phyloP scores from a whole-genome alignment of 2,329 filamentous ascomycete genomes.

The Parastagonospora avenae region DNA sequence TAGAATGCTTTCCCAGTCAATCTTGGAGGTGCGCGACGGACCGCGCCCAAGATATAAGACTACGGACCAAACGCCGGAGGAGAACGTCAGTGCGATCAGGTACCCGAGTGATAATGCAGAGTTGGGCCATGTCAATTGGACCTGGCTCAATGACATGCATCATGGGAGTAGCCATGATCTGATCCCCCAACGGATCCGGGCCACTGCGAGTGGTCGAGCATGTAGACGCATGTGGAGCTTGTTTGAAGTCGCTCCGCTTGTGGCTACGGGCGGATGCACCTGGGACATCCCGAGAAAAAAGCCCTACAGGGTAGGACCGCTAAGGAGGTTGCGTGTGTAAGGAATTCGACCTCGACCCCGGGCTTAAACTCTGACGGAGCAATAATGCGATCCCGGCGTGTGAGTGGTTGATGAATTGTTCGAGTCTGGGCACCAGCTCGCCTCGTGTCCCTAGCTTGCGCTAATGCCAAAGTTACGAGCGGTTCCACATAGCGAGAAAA shows the following conservation, averaged over 20 bases:
- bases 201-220: slow-evolving; percentile 26
- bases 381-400: slow-evolving; percentile 3
- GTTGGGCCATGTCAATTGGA: slow-evolving; percentile 18
- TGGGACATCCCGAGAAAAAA: slow-evolving; percentile 14
- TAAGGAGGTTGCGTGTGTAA: slow-evolving; percentile 37
- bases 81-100: slow-evolving; percentile 21
- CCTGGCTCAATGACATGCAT: slow-evolving; percentile 25
- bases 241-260: slow-evolving; percentile 28
- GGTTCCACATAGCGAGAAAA: slow-evolving; percentile 19
- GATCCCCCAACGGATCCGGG: slow-evolving; percentile 20
- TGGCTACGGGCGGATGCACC: slow-evolving; percentile 24
- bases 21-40: slow-evolving; percentile 19
- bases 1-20: background rate
- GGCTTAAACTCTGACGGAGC: slow-evolving; percentile 14
- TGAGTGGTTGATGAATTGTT: slow-evolving; percentile 12
- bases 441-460: slow-evolving; percentile 23
- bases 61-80: slow-evolving; percentile 12
- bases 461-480: slow-evolving; percentile 27
- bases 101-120: slow-evolving; percentile 27
- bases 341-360: slow-evolving; percentile 12
- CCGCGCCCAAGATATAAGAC: slow-evolving; percentile 14
- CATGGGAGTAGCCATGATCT: slow-evolving; percentile 20
- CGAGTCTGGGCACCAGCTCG: slow-evolving; percentile 24
- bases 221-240: slow-evolving; percentile 25
- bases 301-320: slow-evolving; percentile 22